Evolutionary conservation across 257 asterid species (phyloP).

Genomic region (Forsythia viridissima): DNA sequence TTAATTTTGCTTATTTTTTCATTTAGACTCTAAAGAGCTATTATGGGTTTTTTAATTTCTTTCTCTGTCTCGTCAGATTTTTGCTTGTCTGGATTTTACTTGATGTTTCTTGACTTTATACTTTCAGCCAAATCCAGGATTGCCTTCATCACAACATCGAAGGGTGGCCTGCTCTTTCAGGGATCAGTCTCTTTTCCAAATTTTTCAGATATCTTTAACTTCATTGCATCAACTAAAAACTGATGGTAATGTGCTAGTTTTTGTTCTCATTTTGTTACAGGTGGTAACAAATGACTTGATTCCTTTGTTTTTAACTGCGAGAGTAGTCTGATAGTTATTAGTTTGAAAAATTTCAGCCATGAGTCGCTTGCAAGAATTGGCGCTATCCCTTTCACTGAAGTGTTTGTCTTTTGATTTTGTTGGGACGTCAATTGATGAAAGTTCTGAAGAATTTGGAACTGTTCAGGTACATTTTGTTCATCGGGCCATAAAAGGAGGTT

Average conservation of each 20-base stretch:
- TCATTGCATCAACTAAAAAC: constrained; percentile 80
- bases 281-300: constrained; percentile 2
- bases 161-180: constrained; percentile 92
- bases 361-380: constrained; percentile 86
- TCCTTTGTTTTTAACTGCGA: constrained; percentile 5
- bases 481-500: neutral
- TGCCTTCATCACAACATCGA: constrained; percentile 92
- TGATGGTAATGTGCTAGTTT: constrained; percentile 61
- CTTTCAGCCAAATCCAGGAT: constrained; percentile 82
- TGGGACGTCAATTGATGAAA: constrained; percentile 94
- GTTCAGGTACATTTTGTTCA: constrained; percentile 65
- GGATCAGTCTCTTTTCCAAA: constrained; percentile 86
- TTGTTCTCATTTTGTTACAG: constrained; percentile 13
- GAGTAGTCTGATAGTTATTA: constrained; percentile 13
- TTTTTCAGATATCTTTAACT: constrained; percentile 90
- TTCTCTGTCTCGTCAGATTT: constrained; percentile 12
- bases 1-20: constrained; percentile 10
- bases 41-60: neutral
- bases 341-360: constrained; percentile 42
- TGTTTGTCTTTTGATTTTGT: constrained; percentile 96
- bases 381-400: constrained; percentile 79
- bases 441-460: constrained; percentile 96
- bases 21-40: constrained; percentile 13
- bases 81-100: constrained; percentile 27
- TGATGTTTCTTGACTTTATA: constrained; percentile 27